Percentiles rank a stretch among this genome's conserved stretches.
These are phyloP conservation scores for Globisporangium takayamanum DNA, from an alignment of 352 stramenopile genomes.

Conservation along the genomic window DNA sequence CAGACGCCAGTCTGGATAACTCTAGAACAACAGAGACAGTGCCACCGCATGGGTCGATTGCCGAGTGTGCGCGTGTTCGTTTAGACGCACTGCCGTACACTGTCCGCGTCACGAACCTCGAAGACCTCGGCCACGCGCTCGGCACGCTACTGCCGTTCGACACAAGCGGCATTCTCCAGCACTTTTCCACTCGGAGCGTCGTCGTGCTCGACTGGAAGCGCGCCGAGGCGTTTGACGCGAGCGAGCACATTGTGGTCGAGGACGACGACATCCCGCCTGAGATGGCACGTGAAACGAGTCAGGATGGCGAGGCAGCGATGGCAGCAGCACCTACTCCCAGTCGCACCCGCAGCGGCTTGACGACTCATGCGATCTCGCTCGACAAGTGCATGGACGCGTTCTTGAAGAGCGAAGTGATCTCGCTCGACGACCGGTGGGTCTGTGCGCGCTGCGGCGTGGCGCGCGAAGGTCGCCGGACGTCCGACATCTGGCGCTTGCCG, in stretches of 20 bases:
- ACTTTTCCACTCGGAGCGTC: slow-evolving; percentile 73
- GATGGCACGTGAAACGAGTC: slow-evolving; percentile 12
- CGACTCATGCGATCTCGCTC: slow-evolving; percentile 36
- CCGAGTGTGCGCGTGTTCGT: slow-evolving; percentile 1
- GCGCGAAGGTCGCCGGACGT: slow-evolving; percentile 47
- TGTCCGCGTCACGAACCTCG: slow-evolving; percentile 51
- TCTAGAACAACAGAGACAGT: background rate
- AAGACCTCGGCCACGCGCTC: slow-evolving; percentile 35
- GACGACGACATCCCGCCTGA: slow-evolving; percentile 31
- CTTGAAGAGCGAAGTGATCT: slow-evolving; percentile 65
- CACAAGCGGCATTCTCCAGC: slow-evolving; percentile 46
- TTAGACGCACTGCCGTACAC: slow-evolving; percentile 36
- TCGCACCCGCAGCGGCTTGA: background rate
- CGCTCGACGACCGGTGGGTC: slow-evolving; percentile 64
- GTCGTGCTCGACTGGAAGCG: slow-evolving; percentile 66
- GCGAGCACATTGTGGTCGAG: slow-evolving; percentile 23
- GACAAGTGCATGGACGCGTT: slow-evolving; percentile 64
- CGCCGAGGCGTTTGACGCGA: slow-evolving; percentile 6
- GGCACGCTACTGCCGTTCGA: slow-evolving; percentile 41
- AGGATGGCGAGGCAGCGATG: background rate
- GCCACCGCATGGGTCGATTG: slow-evolving; percentile 3
- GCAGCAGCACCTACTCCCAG: background rate
- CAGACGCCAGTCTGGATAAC: background rate
- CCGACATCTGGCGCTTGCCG: slow-evolving; percentile 65
- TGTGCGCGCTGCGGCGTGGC: slow-evolving; percentile 64